Evolutionary conservation across 352 stramenopile genomes (phyloP).

Genomic region (Phytophthora ohioensis): DNA sequence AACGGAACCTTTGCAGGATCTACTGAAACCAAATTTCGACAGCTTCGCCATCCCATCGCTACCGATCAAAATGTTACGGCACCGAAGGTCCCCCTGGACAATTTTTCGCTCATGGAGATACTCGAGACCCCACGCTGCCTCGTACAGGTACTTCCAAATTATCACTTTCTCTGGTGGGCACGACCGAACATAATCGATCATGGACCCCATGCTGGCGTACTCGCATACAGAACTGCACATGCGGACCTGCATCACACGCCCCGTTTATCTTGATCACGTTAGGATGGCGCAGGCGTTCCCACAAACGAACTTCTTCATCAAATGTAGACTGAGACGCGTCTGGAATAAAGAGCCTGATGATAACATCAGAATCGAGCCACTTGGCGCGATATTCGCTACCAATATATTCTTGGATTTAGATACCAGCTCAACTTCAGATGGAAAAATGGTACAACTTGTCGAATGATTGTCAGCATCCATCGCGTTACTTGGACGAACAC

Average conservation of each 20-base stretch:
- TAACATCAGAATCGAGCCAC: conserved; percentile 28
- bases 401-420: background rate
- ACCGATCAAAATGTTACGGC: conserved; percentile 15
- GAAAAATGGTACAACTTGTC: too few species aligned
- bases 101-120: conserved; percentile 15
- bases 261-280: conserved; percentile 38
- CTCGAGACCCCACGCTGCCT: conserved; percentile 22
- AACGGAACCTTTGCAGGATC: background rate
- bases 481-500: too few species aligned
- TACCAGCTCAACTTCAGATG: too few species aligned
- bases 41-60: conserved; percentile 12
- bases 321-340: conserved; percentile 1
- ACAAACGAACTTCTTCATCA: conserved; percentile 12
- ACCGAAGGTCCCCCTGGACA: conserved; percentile 11
- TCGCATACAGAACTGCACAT: conserved; percentile 30
- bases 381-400: conserved; percentile 21
- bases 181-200: conserved; percentile 2
- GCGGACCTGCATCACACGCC: conserved; percentile 9
- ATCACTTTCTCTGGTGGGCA: background rate
- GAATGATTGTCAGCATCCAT: too few species aligned
- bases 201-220: conserved; percentile 10
- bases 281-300: conserved; percentile 24
- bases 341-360: conserved; percentile 19
- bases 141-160: conserved; percentile 15
- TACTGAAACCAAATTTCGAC: conserved; percentile 11